These are phyloP conservation scores for Tricholoma furcatifolium DNA, from an alignment of 768 basidiomycete species.

Conservation along the genomic window DNA sequence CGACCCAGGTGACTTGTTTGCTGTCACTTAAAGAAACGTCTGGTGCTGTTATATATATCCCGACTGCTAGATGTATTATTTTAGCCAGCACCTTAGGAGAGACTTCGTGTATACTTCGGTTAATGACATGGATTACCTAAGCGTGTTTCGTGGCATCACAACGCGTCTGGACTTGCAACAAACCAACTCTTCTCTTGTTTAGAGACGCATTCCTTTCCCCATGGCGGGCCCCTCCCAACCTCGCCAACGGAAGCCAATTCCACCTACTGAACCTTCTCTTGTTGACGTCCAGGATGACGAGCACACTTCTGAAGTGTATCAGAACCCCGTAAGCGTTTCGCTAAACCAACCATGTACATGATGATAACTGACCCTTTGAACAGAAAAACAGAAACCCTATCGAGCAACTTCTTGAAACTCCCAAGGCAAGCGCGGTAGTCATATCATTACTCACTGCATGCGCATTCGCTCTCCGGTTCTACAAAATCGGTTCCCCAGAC, in stretches of 20 bases:
- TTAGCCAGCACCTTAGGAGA: too few relatives aligned
- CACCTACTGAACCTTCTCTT: constrained; percentile 14
- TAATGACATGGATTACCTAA: constrained; percentile 12
- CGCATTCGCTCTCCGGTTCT: constrained; percentile 85
- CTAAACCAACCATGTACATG: not conserved
- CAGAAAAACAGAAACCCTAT: constrained; percentile 58
- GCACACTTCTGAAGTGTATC: constrained; percentile 47
- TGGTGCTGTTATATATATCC: too few relatives aligned
- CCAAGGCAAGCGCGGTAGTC: constrained; percentile 59
- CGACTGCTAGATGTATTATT: too few relatives aligned
- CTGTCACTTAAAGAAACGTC: too few relatives aligned
- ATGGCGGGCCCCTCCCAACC: constrained; percentile 19
- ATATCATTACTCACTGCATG: constrained; percentile 65
- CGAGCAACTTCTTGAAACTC: constrained; percentile 63
- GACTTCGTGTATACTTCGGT: not conserved
- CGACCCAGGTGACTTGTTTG: too few relatives aligned
- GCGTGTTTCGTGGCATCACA: constrained; percentile 16
- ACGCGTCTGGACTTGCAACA: constrained; percentile 4
- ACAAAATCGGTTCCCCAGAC: constrained; percentile 92
- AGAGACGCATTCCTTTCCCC: constrained; percentile 5
- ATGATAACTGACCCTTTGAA: not conserved
- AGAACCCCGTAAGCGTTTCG: constrained; percentile 42
- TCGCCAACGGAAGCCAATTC: constrained; percentile 14
- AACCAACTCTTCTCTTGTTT: constrained; percentile 1
- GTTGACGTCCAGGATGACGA: constrained; percentile 50